Evolutionary conservation across 495 filamentous ascomycete genomes (phyloP), one percentile per base, ranked within the genome.

Genomic region (Ramalina intermedia): DNA sequence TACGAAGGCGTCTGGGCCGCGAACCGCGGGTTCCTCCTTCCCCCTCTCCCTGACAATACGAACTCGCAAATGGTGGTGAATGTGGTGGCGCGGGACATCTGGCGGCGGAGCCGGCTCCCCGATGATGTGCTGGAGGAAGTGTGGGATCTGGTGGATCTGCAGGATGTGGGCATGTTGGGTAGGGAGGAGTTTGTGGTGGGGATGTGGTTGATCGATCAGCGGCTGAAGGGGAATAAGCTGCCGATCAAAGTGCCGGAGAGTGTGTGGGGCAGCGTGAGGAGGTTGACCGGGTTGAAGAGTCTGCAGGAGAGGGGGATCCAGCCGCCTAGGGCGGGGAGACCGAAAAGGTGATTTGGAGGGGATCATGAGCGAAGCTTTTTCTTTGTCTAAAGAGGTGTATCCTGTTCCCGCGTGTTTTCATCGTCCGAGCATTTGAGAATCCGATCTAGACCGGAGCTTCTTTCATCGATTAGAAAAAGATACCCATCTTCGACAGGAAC

Each of bases 1-100:
- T 96, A 96, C 58, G 91, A 96, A 65, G 93, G 87, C 4, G 81
- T 98, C 3, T 98, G 88, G 87, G 91, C 93, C 21, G 88, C 87
- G 16, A 96, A 98, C 58, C 78, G 78, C 50, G 90, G 88, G 0
- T 48, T 89, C n/a, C 64, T 74, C 29, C 56, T 63, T 62, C 54
- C 65, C 62, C 13, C 55, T n/a, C 46, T 50, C 29, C 37, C 49
- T 11, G 49, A 63, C 14, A 78, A 83, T 6, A 14, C 26, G 11
- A 18, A 33, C 6, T 27, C 44, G 6, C 17, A 41, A 23, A 68
- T 73, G 55, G 82, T 96, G 8, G 69, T 79, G n/a, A 84, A 84
- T 54, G 63, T 94, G 0, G 78, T 95, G 33, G 87, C 82, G 7
- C 71, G 83, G 24, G 93, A 96, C 52, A 81, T 98, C 37, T 98